These are phyloP conservation scores for Phlegmacium glaucopus DNA, from an alignment of 768 basidiomycete genomes.

Conservation along the genomic window DNA sequence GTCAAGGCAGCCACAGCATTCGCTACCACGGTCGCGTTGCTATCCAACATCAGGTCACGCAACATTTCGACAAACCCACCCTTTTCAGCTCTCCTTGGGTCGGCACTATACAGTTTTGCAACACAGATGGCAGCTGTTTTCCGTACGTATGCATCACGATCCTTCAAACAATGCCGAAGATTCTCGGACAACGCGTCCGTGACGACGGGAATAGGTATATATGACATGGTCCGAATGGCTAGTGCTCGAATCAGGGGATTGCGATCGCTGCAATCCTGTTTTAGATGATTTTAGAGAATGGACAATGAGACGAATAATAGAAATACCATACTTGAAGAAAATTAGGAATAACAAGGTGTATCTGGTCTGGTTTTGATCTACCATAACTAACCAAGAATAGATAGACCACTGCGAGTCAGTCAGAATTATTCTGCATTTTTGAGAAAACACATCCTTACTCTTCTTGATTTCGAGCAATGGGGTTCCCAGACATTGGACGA, in stretches of 20 bases:
- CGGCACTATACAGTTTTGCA: conserved; percentile 90
- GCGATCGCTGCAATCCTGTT: conserved; percentile 90
- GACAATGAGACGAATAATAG: neutral
- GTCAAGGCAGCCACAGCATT: conserved; percentile 95
- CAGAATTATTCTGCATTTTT: conserved; percentile 7
- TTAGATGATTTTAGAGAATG: conserved; percentile 3
- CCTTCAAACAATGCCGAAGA: conserved; percentile 87
- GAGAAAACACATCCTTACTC: conserved; percentile 53
- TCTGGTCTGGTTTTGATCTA: conserved; percentile 88
- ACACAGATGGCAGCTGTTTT: conserved; percentile 99
- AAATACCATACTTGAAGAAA: conserved; percentile 72
- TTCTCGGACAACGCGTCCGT: conserved; percentile 86
- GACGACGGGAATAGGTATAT: conserved; percentile 90
- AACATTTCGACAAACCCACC: conserved; percentile 90
- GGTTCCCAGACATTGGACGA: conserved; percentile 92
- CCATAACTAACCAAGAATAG: conserved; percentile 98
- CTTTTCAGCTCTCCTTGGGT: conserved; percentile 82
- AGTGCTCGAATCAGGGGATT: conserved; percentile 97
- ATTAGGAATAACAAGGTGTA: conserved; percentile 85
- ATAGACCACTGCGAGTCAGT: conserved; percentile 77
- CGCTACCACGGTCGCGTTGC: conserved; percentile 95
- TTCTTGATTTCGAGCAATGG: conserved; percentile 98
- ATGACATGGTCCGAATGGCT: conserved; percentile 98
- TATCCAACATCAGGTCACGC: conserved; percentile 87
- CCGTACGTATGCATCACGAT: conserved; percentile 95